Conservation (phyloP, 1,284 basidiomycete species). For the Fistulinella cinereoalba region DNA sequence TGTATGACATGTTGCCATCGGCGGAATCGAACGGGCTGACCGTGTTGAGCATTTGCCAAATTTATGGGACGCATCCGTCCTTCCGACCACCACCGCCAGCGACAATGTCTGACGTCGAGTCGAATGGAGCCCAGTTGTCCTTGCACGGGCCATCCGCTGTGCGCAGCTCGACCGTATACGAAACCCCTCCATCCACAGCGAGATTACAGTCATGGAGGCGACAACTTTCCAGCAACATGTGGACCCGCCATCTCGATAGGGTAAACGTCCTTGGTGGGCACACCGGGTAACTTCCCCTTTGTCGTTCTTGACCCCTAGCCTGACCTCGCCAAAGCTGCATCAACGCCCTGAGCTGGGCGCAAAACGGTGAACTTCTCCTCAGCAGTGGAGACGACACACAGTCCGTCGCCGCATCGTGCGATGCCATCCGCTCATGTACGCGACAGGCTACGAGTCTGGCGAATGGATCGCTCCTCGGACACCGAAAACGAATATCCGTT, state of each 20-base stretch:
- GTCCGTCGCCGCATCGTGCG: constrained; percentile 43
- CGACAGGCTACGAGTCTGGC: constrained; percentile 67
- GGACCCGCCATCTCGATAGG: constrained; percentile 41
- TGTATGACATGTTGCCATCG: neutral
- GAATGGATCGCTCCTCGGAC: constrained; percentile 41
- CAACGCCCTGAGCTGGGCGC: constrained; percentile 83
- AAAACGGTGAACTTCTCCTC: constrained; percentile 69
- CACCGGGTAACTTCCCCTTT: constrained; percentile 49
- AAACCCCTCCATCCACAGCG: constrained; percentile 22
- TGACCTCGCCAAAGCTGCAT: constrained; percentile 59
- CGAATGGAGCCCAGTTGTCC: constrained; percentile 1
- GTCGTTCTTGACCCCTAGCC: constrained; percentile 1
- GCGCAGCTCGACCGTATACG: constrained; percentile 3
- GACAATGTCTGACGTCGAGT: constrained; percentile 21
- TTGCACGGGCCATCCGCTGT: constrained; percentile 3
- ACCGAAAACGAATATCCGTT: constrained; percentile 51
- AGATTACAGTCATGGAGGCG: constrained; percentile 25
- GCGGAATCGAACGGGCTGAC: neutral
- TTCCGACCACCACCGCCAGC: too few relatives aligned
- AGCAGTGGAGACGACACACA: constrained; percentile 83
- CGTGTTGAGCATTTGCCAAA: constrained; percentile 3
- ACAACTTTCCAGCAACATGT: constrained; percentile 22
- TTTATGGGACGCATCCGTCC: too few relatives aligned
- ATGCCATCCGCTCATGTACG: constrained; percentile 25
- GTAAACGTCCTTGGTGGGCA: constrained; percentile 74